A percentile compares a stretch with the other conserved stretches of the same genome.
Evolutionary conservation across 2,329 filamentous ascomycete genomes (phyloP).

Genomic region (Microthyrium microscopicum): DNA sequence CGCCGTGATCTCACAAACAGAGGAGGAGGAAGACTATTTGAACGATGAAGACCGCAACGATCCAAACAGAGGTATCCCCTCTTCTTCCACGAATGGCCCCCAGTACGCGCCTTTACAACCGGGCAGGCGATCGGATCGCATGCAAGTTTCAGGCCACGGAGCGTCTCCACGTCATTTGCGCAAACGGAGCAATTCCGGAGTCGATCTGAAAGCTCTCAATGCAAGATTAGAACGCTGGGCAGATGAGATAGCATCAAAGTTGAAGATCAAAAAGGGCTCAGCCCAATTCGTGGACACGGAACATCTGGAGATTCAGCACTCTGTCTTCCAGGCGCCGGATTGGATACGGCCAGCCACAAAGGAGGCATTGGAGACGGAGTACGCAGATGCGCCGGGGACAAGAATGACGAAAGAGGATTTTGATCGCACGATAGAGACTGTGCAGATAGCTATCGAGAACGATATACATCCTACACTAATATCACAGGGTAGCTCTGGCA

Average conservation of each 20-base stretch:
- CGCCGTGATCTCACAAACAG: slow-evolving; percentile 34
- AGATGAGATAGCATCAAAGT: slow-evolving; percentile 92
- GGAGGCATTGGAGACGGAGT: slow-evolving; percentile 48
- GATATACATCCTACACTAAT: slow-evolving; percentile 92
- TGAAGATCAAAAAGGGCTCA: slow-evolving; percentile 70
- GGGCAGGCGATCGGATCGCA: slow-evolving; percentile 24
- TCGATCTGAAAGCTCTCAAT: slow-evolving; percentile 97
- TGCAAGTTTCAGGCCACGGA: slow-evolving; percentile 16
- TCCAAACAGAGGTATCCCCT: slow-evolving; percentile 15
- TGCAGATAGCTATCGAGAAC: slow-evolving; percentile 75
- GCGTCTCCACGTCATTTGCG: slow-evolving; percentile 22
- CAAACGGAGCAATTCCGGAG: slow-evolving; percentile 63
- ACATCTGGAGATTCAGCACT: slow-evolving; percentile 87
- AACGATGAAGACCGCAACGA: slow-evolving; percentile 23
- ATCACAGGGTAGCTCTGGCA: slow-evolving; percentile 89
- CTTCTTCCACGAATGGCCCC: slow-evolving; percentile 18
- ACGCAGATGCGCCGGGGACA: slow-evolving; percentile 36
- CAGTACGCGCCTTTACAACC: slow-evolving; percentile 32
- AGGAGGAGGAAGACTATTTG: slow-evolving; percentile 29
- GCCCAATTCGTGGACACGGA: slow-evolving; percentile 64
- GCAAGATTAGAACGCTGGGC: slow-evolving; percentile 90
- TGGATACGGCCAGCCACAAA: slow-evolving; percentile 66
- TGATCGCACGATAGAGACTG: slow-evolving; percentile 75
- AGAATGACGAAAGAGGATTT: slow-evolving; percentile 68
- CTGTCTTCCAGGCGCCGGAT: slow-evolving; percentile 87